Conservation (phyloP, 495 filamentous ascomycete genomes). For the Hypoxylon trugodes region DNA sequence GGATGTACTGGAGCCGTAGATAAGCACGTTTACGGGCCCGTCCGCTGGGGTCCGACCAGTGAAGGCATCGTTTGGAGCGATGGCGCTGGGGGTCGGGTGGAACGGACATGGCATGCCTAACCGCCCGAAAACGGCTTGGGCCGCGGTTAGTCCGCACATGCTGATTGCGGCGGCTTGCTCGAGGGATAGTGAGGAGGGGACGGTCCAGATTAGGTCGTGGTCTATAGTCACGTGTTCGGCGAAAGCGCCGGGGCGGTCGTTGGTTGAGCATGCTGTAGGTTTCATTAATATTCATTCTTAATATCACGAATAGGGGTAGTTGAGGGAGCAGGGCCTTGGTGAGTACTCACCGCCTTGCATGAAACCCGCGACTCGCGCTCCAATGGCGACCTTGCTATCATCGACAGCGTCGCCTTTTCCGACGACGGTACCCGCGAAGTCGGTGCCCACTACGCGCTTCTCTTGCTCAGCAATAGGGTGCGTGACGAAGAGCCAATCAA, state of each 20-base stretch:
- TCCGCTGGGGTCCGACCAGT: background rate
- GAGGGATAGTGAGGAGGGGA: conserved; percentile 41
- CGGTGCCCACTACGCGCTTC: conserved; percentile 50
- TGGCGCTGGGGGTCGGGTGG: background rate
- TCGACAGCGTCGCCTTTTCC: conserved; percentile 14
- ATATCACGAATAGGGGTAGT: no score
- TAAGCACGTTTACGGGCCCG: conserved; percentile 37
- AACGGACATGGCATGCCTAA: conserved; percentile 47
- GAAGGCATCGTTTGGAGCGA: background rate
- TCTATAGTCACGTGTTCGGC: conserved; percentile 48
- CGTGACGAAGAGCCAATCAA: conserved; percentile 48
- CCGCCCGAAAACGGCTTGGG: conserved; percentile 47
- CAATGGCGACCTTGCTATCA: background rate
- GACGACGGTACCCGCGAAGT: conserved; percentile 55
- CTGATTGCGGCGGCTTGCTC: conserved; percentile 48
- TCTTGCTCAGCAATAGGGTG: conserved; percentile 42
- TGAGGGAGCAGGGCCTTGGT: no score
- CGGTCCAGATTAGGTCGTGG: conserved; percentile 48
- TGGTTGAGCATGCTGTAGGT: conserved; percentile 41
- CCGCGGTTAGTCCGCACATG: conserved; percentile 44
- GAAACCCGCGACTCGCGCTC: conserved; percentile 10
- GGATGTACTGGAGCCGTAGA: conserved; percentile 55
- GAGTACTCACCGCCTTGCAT: conserved; percentile 31
- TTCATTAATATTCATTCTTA: no score
- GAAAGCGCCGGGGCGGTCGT: conserved; percentile 53